Evolutionary conservation across 2,329 filamentous ascomycete species (phyloP), one percentile per base, ranked within the genome.

Genomic region (Plectosphaerella plurivora): DNA sequence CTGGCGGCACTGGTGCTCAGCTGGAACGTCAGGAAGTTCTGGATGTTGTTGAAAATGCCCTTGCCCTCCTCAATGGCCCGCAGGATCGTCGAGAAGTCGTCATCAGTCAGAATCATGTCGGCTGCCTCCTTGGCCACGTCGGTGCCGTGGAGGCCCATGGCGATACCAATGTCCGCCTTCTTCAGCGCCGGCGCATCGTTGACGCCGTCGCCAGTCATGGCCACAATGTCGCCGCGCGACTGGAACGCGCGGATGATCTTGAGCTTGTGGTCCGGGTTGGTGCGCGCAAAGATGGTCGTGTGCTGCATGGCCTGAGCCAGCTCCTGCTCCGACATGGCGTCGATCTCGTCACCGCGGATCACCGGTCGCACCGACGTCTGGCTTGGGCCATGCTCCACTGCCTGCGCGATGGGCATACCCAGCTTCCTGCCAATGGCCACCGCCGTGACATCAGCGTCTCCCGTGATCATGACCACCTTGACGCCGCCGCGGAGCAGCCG

Each of bases 41-140:
- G 94, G 60, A 99, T 97, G 69, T 99, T 99, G 80, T 94, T 96
- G 73, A 99, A 99, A 61, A 99, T 99, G 51, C 92, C 94, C 71
- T 99, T 99, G 71, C 94, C 95, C 73, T 99, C 94, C 69, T 99
- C 94, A 56, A 99, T 99, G 28, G 94, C 94, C 54, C 86, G 89
- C 11, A 99, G 79, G 57, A 99, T 99, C 5, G 90, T 94, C 0
- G 88, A 89, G 67, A 95, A 94, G 69, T 94, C 88, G 67, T 95
- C 90, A 60, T 94, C 89, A 0, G 89, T 94, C 50, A 95, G 73
- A 57, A 95, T 93, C 90, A 95, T 95, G 64, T 94, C 90, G n/a
- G 90, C 86, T 10, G 90, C 90, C 68, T 94, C 94, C 73, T 99
- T 99, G 57, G 94, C 94, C 41, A 99, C 94, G 65, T 99, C 94